Conservation (phyloP, 768 basidiomycete genomes). For the Lenzites betulinus region DNA sequence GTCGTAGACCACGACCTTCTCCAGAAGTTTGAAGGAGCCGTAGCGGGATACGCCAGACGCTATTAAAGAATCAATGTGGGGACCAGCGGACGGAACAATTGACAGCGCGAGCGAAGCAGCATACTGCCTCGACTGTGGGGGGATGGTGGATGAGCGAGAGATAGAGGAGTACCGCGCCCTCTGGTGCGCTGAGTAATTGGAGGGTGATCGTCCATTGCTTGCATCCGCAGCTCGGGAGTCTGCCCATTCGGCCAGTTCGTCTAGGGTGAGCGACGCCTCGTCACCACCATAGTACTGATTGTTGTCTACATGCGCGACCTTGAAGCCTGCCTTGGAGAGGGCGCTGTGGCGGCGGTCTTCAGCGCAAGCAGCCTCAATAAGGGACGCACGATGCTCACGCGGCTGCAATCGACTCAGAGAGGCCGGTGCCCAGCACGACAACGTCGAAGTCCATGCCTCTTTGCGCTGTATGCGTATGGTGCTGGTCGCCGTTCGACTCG, state of each 20-base stretch:
- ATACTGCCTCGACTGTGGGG: slow-evolving; percentile 68
- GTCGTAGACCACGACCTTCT: slow-evolving; percentile 63
- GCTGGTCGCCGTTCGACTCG: no score
- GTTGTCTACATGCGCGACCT: slow-evolving; percentile 84
- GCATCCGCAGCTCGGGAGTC: slow-evolving; percentile 36
- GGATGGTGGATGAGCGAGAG: slow-evolving; percentile 43
- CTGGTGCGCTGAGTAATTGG: slow-evolving; percentile 31
- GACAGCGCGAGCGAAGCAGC: slow-evolving; percentile 84
- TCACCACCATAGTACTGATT: slow-evolving; percentile 85
- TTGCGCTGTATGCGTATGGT: no score
- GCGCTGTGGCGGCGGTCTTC: slow-evolving; percentile 51
- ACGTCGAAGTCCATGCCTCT: slow-evolving; percentile 59
- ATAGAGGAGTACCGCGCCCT: slow-evolving; percentile 43
- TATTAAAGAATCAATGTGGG: slow-evolving; percentile 76
- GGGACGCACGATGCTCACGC: slow-evolving; percentile 60
- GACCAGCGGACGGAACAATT: slow-evolving; percentile 77
- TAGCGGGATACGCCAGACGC: slow-evolving; percentile 86
- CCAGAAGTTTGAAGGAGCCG: slow-evolving; percentile 86
- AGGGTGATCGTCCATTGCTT: slow-evolving; percentile 5
- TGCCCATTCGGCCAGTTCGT: slow-evolving; percentile 78
- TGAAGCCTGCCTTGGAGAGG: slow-evolving; percentile 85
- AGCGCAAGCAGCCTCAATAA: slow-evolving; percentile 12
- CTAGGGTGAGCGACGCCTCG: slow-evolving; percentile 78
- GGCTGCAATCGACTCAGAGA: slow-evolving; percentile 83
- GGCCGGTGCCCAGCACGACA: slow-evolving; percentile 73